Base-by-base conservation (phyloP, 106 monocot genomes). In the Dendrobium nobile region DNA sequence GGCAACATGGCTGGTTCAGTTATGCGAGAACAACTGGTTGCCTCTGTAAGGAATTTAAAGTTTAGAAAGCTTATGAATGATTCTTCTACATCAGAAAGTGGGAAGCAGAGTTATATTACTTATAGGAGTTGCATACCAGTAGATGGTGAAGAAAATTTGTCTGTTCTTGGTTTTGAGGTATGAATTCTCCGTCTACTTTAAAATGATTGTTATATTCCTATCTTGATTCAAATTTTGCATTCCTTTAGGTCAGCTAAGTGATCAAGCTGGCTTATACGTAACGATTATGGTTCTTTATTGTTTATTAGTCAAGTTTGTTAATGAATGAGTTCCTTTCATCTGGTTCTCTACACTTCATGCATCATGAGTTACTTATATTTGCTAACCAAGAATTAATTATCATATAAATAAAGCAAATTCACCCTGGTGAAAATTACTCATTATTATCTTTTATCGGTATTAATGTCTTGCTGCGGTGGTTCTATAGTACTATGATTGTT, bases 121-220 rank as follows among this genome's bases (percentile, higher is more conserved):
- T 95, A 91, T 37, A 91, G 93, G 84, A 99, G 95, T 76, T 99
- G 99, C 81, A 77, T 93, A 26, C 95, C 99, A 22, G 80, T 79
- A 72, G 88, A 88, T 47, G 81, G 77, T 56, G 93, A 91, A 87
- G 99, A 99, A 72, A 99, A 83, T 59, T 73, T 99, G 77, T 91
- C 99, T 75, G 75, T 99, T 75, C 72, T 99, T 89, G 95, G 99
- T 86, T 99, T 99, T 93, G 99, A 99, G 99, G 99, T 99, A 92
- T 79, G 80, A 4, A 26, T 31, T 5, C 27, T 55, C 61, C 24
- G n/a, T 70, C 70, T 70, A 37, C 28, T 70, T 16, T 37, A 40
- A 28, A 26, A 1, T 28, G 67, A 28, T 67, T 24, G 9, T 24
- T 58, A 19, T 58, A 58, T 5, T 18, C 17, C 55, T 54, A 54